Percentiles rank a stretch among this genome's conserved stretches.
Evolutionary conservation across 257 asterid genomes (phyloP).

Genomic region (Salvia hispanica): DNA sequence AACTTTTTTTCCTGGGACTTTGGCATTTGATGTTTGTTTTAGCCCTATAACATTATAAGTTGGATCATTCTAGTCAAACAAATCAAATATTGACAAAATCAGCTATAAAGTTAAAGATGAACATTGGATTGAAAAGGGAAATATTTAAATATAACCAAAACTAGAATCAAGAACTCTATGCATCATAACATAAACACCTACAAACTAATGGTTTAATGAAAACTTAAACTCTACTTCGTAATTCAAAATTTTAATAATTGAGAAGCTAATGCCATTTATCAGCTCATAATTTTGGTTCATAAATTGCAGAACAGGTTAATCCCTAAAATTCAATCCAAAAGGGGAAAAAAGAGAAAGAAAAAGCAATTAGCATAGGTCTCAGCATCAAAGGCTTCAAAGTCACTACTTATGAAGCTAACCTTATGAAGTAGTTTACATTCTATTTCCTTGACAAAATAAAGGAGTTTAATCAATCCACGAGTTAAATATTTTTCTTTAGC

Average conservation of each 20-base stretch:
- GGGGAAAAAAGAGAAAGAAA: background rate
- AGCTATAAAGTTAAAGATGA: background rate
- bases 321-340: conserved; percentile 13
- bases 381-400: background rate
- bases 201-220: no score
- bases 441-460: background rate
- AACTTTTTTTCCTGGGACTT: no score
- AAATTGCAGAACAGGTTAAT: background rate
- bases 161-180: background rate
- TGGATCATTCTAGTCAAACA: no score
- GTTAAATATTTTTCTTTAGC: background rate
- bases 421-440: background rate
- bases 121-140: background rate
- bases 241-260: background rate
- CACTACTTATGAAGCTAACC: conserved; percentile 2
- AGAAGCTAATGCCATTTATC: background rate
- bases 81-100: no score
- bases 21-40: no score
- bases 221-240: background rate
- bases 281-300: background rate
- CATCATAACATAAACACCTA: no score
- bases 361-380: background rate
- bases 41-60: no score
- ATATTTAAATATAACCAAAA: background rate
- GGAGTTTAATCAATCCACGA: conserved; percentile 3